A percentile compares a stretch with the other conserved stretches of the same genome.
phyloP scores from a whole-genome alignment of 768 basidiomycete genomes.

The Mycena galericulata region DNA sequence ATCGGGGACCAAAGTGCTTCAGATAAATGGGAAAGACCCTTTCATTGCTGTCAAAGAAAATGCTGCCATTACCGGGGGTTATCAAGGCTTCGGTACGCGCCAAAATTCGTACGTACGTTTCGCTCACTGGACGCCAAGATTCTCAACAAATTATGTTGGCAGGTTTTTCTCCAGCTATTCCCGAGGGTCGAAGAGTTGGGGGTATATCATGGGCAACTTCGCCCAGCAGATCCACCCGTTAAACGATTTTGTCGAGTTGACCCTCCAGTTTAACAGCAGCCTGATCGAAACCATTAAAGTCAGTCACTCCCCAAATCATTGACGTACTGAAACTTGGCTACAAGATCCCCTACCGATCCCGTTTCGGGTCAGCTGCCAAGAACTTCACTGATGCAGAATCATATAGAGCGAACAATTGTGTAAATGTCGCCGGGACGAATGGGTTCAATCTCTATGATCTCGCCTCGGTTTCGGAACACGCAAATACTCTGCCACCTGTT shows the following conservation, averaged over 20 bases:
- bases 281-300: constrained; percentile 59
- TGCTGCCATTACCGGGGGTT: constrained; percentile 62
- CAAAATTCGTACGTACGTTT: constrained; percentile 55
- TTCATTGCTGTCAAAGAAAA: constrained; percentile 64
- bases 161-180: constrained; percentile 63
- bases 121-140: neutral
- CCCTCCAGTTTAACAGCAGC: constrained; percentile 56
- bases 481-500: constrained; percentile 40
- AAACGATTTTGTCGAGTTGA: constrained; percentile 59
- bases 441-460: constrained; percentile 52
- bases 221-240: constrained; percentile 66
- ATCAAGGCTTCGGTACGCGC: constrained; percentile 63
- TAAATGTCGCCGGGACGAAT: constrained; percentile 62
- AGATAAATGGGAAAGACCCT: constrained; percentile 64
- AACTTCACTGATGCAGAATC: constrained; percentile 62
- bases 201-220: constrained; percentile 65
- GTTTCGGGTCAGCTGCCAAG: constrained; percentile 57
- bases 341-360: constrained; percentile 70
- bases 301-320: constrained; percentile 28
- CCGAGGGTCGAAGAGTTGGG: constrained; percentile 51
- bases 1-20: constrained; percentile 65
- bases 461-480: constrained; percentile 22
- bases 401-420: constrained; percentile 65
- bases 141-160: neutral
- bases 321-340: neutral